phyloP scores from a whole-genome alignment of 78 protist species.

The Guillardia theta region DNA sequence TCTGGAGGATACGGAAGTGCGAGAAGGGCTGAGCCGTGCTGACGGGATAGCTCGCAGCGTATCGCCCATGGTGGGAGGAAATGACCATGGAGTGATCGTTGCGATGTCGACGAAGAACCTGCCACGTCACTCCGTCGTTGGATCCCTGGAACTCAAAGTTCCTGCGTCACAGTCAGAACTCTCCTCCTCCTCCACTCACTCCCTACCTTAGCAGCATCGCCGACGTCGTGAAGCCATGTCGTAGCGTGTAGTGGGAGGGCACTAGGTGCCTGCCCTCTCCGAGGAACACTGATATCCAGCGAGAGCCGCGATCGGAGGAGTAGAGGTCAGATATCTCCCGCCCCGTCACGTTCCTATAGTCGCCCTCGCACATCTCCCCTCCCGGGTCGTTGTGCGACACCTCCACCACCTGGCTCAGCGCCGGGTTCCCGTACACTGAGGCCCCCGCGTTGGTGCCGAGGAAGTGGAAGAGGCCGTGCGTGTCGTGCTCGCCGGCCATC shows the following conservation, averaged over 20 bases:
- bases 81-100: neutral
- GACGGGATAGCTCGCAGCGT: neutral
- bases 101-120: neutral
- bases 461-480: neutral
- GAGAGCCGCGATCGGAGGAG: neutral
- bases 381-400: neutral
- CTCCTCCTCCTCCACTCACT: neutral
- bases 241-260: neutral
- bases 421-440: neutral
- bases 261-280: neutral
- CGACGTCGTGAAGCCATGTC: neutral
- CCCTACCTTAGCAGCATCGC: neutral
- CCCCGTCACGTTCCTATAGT: neutral
- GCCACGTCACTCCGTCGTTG: neutral
- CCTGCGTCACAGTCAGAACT: neutral
- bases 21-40: neutral
- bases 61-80: no score
- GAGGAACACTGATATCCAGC: neutral
- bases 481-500: neutral
- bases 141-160: neutral
- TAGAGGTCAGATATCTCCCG: neutral
- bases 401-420: neutral
- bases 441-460: neutral
- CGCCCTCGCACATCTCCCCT: neutral
- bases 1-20: neutral